Conservation (phyloP, 371 early-diverging fungal species). For the Syncephalastrum sp. region DNA sequence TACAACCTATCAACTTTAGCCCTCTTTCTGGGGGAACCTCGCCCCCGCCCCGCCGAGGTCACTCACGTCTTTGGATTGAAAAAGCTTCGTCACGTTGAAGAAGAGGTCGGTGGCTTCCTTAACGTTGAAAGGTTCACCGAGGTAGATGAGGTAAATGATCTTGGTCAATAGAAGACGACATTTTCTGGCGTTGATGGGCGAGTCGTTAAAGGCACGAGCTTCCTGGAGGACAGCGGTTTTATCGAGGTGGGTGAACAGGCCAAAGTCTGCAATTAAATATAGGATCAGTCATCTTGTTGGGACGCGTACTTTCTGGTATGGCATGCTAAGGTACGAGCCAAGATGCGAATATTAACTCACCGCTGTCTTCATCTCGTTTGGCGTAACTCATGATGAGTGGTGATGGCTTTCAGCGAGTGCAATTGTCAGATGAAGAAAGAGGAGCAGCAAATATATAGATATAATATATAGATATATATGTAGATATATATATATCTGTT, state of each 20-base stretch:
- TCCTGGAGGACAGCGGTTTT: conserved; percentile 95
- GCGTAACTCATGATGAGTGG: conserved; percentile 54
- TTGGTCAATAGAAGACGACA: conserved; percentile 92
- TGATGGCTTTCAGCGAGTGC: too few relatives aligned
- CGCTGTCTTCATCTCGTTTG: conserved; percentile 62
- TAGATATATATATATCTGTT: too few relatives aligned
- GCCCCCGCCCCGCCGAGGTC: too few relatives aligned
- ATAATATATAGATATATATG: too few relatives aligned
- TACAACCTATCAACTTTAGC: neutral
- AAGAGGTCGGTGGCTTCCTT: conserved; percentile 97
- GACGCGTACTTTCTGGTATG: conserved; percentile 6
- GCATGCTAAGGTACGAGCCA: neutral
- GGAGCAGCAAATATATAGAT: too few relatives aligned
- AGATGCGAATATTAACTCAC: conserved; percentile 21
- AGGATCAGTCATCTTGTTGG: conserved; percentile 1
- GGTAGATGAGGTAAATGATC: conserved; percentile 89
- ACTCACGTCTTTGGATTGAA: conserved; percentile 93
- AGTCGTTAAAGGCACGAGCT: conserved; percentile 94
- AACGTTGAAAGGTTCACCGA: conserved; percentile 84
- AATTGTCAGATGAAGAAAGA: too few relatives aligned
- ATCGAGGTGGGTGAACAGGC: conserved; percentile 73
- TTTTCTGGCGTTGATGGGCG: conserved; percentile 93
- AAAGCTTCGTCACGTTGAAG: conserved; percentile 96
- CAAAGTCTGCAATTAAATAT: conserved; percentile 37
- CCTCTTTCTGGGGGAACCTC: neutral